Evolutionary conservation across 2,329 filamentous ascomycete species (phyloP).

Genomic region (Chaetomiaceae sp.): DNA sequence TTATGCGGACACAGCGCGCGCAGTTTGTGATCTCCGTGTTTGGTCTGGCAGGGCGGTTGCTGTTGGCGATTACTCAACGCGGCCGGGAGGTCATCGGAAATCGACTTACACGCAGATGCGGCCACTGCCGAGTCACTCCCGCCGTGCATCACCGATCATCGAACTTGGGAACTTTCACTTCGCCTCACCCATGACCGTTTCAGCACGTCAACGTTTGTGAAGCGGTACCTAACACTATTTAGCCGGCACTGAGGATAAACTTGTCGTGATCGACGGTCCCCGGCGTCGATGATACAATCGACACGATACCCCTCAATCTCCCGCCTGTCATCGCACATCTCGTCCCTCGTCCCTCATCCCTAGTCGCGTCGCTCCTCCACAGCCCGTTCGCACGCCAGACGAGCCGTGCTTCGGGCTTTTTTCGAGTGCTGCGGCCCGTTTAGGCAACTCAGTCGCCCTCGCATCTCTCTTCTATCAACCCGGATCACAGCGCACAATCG

Average conservation of each 20-base stretch:
- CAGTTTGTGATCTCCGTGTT: no score
- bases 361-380: no score
- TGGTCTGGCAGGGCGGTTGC: no score
- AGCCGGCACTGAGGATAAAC: slow-evolving; percentile 12
- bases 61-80: no score
- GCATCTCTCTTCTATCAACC: not conserved
- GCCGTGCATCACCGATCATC: no score
- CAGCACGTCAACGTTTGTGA: slow-evolving; percentile 4
- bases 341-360: no score
- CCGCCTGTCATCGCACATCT: no score
- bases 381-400: not conserved
- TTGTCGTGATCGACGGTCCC: slow-evolving; percentile 20
- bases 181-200: slow-evolving; percentile 11
- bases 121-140: no score
- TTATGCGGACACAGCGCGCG: no score
- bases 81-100: no score
- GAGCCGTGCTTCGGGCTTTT: not conserved
- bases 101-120: no score
- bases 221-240: slow-evolving; percentile 3
- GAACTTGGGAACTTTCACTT: not conserved
- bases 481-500: not conserved
- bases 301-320: not conserved
- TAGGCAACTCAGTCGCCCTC: not conserved
- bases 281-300: slow-evolving; percentile 22
- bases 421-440: not conserved